Evolutionary conservation across 2,329 filamentous ascomycete species (phyloP), one percentile per base, ranked within the genome.

Genomic region (Phyllosticta citrichinensis): DNA sequence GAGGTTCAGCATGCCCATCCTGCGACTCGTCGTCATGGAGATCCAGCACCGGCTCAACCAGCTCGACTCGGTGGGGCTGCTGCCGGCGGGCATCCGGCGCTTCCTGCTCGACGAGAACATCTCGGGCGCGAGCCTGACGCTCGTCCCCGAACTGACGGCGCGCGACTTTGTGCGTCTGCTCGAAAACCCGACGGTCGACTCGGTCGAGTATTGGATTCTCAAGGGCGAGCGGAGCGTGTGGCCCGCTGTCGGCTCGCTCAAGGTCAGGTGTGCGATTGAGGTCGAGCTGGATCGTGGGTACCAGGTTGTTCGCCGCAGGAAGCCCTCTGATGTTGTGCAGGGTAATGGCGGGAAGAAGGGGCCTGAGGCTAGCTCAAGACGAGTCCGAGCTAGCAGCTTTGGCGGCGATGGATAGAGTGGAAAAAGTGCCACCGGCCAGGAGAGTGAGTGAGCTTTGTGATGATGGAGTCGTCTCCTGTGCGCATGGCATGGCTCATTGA

Each of bases 161-260:
- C 74, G 77, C 0, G 92, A 97, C 73, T 91, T 96, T 70, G 76
- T 87, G 52, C 83, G 87, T 35, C 76, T 97, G 35, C 80, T 97
- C n/a, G 88, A 95, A 72, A 89, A 88, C 30, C 91, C 91, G 0
- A 93, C 87, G 0, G 80, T 83, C 57, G 84, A 87, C 62, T 86
- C 84, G 9, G 77, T 97, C 3, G 85, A 90, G 62, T 88, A 93
- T 67, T 97, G 92, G 93, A 91, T 95, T 59, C 74, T 86, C 33
- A 82, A 87, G 60, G 93, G 93, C 1, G 93, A 97, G 74, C 79
- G 86, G 64, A 92, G 89, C 65, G 91, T 96, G 0, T 97, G 93
- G 92, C 93, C 92, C 0, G 89, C 91, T 2, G 84, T 96, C 2
- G 86, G 86, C 33, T 90, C 91, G 14, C 75, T 97, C 63, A 87